phyloP scores from a whole-genome alignment of 768 basidiomycete species.

The Mycena olivaceomarginata region DNA sequence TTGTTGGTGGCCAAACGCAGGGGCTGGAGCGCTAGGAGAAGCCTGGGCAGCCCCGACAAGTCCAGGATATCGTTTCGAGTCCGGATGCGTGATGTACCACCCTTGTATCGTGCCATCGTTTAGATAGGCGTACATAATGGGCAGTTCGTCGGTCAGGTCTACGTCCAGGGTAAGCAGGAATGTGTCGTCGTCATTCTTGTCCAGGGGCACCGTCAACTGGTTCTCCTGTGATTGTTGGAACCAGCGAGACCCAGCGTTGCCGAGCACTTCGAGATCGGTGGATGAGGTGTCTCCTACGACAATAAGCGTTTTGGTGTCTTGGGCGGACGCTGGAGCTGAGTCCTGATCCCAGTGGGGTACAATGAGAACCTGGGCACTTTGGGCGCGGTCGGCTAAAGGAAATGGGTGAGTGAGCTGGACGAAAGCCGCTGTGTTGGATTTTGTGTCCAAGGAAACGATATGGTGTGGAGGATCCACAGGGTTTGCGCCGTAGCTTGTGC shows the following conservation, averaged over 20 bases:
- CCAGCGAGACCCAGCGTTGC: constrained; percentile 63
- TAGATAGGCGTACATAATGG: constrained; percentile 84
- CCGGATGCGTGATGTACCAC: constrained; percentile 81
- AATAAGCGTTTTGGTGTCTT: constrained; percentile 62
- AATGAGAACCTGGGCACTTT: constrained; percentile 58
- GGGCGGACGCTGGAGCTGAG: constrained; percentile 47
- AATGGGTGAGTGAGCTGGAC: constrained; percentile 65
- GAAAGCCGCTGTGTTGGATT: constrained; percentile 61
- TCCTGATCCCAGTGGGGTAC: constrained; percentile 71
- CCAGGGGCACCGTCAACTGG: constrained; percentile 79
- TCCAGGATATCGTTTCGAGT: constrained; percentile 71
- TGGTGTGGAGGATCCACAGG: constrained; percentile 62
- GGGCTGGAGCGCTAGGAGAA: constrained; percentile 37
- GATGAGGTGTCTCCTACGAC: constrained; percentile 69
- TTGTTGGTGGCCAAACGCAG: constrained; percentile 33
- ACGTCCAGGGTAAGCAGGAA: constrained; percentile 77
- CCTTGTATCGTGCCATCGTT: constrained; percentile 87
- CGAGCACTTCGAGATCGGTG: constrained; percentile 69
- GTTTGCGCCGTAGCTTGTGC: constrained; percentile 74
- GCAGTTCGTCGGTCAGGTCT: constrained; percentile 75
- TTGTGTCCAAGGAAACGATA: constrained; percentile 65
- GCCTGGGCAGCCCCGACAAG: constrained; percentile 60
- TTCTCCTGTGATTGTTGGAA: constrained; percentile 71
- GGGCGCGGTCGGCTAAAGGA: constrained; percentile 60
- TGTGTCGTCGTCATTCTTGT: constrained; percentile 83